Evolutionary conservation across 306 rosid genomes (phyloP).

Genomic region (Prinsepia uniflora): DNA sequence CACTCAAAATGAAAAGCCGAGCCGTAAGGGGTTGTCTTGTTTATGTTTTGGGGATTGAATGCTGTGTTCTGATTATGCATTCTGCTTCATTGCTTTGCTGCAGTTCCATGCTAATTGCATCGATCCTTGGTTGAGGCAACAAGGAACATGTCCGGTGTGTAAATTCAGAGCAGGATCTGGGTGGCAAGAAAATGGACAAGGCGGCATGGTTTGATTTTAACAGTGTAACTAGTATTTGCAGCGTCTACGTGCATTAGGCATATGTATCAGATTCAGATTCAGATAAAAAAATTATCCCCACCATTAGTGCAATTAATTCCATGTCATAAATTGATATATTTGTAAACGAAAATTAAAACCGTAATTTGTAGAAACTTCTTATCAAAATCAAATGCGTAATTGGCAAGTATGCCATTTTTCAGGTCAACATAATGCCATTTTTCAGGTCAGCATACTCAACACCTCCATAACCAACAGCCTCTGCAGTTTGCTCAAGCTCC

Average conservation of each 20-base stretch:
- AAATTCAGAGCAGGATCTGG: constrained; percentile 72
- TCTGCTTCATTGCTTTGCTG: background rate
- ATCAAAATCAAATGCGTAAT: too few relatives aligned
- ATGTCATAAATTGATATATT: constrained; percentile 21
- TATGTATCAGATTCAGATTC: constrained; percentile 4
- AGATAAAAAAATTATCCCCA: constrained; percentile 2
- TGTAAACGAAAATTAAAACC: too few relatives aligned
- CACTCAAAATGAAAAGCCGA: too few relatives aligned
- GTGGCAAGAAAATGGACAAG: constrained; percentile 62
- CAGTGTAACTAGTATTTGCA: constrained; percentile 4
- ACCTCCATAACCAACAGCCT: too few relatives aligned
- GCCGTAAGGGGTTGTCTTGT: too few relatives aligned
- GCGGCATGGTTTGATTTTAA: constrained; percentile 50
- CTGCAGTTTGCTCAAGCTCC: too few relatives aligned
- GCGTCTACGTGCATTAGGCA: background rate
- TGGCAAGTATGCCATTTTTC: too few relatives aligned
- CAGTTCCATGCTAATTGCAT: constrained; percentile 91
- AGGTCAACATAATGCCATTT: too few relatives aligned
- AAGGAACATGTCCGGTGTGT: constrained; percentile 94
- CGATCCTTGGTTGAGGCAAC: constrained; percentile 94
- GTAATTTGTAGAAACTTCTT: too few relatives aligned
- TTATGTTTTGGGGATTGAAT: background rate
- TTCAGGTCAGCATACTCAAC: too few relatives aligned
- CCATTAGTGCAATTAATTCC: constrained; percentile 36
- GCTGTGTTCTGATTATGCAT: background rate